A percentile compares a stretch with the other conserved stretches of the same genome.
Conservation (phyloP, 768 basidiomycete genomes). For the Lentinula edodes region DNA sequence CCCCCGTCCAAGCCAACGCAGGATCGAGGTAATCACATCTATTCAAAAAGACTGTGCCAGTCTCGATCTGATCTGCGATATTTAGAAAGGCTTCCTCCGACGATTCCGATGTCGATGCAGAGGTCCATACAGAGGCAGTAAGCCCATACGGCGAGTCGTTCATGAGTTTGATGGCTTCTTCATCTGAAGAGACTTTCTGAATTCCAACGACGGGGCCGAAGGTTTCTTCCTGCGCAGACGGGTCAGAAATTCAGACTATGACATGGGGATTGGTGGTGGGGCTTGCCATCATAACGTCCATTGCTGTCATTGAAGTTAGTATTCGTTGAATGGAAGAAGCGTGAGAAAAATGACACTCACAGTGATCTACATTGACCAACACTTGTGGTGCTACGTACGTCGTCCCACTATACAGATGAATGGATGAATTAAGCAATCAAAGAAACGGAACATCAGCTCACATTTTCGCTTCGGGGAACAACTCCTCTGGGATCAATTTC, state of each 20-base stretch:
- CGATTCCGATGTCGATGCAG: slow-evolving; percentile 49
- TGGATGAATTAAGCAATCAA: not conserved
- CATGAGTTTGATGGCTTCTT: slow-evolving; percentile 86
- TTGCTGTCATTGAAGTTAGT: slow-evolving; percentile 38
- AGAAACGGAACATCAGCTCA: slow-evolving; percentile 26
- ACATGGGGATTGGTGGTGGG: too few relatives aligned
- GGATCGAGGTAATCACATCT: slow-evolving; percentile 91
- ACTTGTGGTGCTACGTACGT: slow-evolving; percentile 91
- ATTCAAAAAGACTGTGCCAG: slow-evolving; percentile 94
- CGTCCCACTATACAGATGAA: slow-evolving; percentile 48
- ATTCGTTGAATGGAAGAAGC: slow-evolving; percentile 2
- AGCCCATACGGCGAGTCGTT: slow-evolving; percentile 95
- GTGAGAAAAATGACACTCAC: slow-evolving; percentile 38
- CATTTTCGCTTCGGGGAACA: slow-evolving; percentile 66
- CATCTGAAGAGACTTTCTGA: slow-evolving; percentile 82
- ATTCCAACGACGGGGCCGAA: slow-evolving; percentile 95
- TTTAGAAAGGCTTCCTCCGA: slow-evolving; percentile 65
- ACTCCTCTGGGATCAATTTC: slow-evolving; percentile 60
- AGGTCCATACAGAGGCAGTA: slow-evolving; percentile 94
- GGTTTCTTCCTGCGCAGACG: slow-evolving; percentile 62
- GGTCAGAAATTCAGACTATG: not conserved
- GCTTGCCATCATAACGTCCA: slow-evolving; percentile 87
- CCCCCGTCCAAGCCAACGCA: slow-evolving; percentile 90
- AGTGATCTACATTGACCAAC: slow-evolving; percentile 81
- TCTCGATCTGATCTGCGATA: slow-evolving; percentile 68